Evolutionary conservation across 2,329 filamentous ascomycete species (phyloP).

Genomic region (Colletotrichum sp.): DNA sequence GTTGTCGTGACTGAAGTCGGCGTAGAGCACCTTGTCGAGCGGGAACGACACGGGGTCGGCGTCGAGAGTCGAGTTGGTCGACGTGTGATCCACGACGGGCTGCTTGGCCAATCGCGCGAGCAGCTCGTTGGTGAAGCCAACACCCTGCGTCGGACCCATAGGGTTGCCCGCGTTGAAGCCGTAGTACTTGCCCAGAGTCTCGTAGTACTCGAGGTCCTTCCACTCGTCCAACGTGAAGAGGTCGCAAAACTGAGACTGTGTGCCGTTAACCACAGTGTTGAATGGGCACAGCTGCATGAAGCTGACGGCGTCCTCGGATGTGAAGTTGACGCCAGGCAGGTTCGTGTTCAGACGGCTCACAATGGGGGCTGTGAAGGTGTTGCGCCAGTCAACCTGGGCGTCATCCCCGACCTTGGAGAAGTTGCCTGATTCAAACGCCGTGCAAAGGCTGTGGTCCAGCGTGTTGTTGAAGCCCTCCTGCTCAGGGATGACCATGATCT

Average conservation of each 20-base stretch:
- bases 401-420: conserved; percentile 50
- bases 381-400: conserved; percentile 63
- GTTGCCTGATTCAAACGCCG: conserved; percentile 68
- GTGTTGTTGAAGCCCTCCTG: conserved; percentile 76
- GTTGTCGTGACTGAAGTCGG: conserved; percentile 93
- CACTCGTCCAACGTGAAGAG: conserved; percentile 79
- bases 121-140: conserved; percentile 88
- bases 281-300: conserved; percentile 93
- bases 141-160: conserved; percentile 82
- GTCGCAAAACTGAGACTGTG: conserved; percentile 73
- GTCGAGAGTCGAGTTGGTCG: conserved; percentile 80
- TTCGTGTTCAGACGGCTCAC: conserved; percentile 71
- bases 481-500: conserved; percentile 75
- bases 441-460: conserved; percentile 76
- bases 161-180: conserved; percentile 78
- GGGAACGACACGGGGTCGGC: conserved; percentile 73
- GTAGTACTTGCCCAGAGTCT: conserved; percentile 85
- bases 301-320: conserved; percentile 64
- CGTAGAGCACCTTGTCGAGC: conserved; percentile 71
- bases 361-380: conserved; percentile 71
- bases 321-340: conserved; percentile 71
- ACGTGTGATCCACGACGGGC: conserved; percentile 75
- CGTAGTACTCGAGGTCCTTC: conserved; percentile 80
- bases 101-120: conserved; percentile 76
- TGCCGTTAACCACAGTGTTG: conserved; percentile 72